A percentile compares a stretch with the other conserved stretches of the same genome.
Conservation (phyloP, 75 land plant species). For the Picea glauca region DNA sequence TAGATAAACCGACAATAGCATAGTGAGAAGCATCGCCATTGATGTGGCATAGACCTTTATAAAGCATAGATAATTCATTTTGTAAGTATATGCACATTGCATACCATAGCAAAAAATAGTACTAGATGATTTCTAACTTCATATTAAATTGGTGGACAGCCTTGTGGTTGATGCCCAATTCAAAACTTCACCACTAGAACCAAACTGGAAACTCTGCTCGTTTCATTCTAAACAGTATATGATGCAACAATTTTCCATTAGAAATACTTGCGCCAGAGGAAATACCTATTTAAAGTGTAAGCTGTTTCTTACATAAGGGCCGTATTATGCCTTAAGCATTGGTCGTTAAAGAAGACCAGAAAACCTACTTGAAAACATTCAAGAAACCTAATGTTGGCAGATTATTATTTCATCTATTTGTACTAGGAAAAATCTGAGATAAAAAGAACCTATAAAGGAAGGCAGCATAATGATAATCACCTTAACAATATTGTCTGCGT, state of each 20-base stretch:
- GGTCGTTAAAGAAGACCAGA: not conserved
- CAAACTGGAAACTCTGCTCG: not conserved
- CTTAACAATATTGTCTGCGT: slow-evolving; percentile 98
- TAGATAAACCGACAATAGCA: slow-evolving; percentile 76
- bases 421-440: not conserved
- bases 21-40: slow-evolving; percentile 97
- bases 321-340: not conserved
- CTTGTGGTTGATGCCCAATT: not conserved
- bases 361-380: not conserved
- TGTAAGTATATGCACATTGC: not conserved
- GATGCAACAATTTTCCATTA: too few relatives aligned
- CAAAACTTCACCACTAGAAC: not conserved
- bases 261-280: not conserved
- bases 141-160: not conserved
- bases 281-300: not conserved
- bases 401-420: not conserved
- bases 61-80: slow-evolving; percentile 2
- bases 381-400: not conserved
- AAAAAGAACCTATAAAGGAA: not conserved
- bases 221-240: not conserved
- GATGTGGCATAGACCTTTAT: slow-evolving; percentile 93
- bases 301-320: not conserved
- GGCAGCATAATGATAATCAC: slow-evolving; percentile 21
- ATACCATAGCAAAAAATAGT: not conserved
- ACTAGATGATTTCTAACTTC: not conserved